Evolutionary conservation across 306 rosid species (phyloP).

Genomic region (Vigna hirtella): DNA sequence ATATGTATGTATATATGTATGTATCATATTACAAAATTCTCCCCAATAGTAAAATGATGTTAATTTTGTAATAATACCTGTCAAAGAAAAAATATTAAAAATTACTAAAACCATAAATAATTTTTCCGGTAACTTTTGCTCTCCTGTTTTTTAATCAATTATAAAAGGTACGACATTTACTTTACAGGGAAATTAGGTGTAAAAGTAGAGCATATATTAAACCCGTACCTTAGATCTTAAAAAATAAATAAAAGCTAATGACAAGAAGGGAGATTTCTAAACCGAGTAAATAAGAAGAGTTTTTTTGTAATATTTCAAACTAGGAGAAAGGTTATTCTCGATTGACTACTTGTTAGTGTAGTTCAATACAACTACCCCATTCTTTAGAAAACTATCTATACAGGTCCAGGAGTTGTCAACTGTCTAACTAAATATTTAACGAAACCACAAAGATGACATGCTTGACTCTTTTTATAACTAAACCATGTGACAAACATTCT

Average conservation of each 20-base stretch:
- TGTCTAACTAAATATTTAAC: conserved; percentile 16
- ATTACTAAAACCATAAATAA: background rate
- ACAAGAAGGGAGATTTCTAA: background rate
- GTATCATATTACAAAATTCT: background rate
- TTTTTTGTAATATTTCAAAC: conserved; percentile 20
- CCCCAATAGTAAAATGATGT: too few species aligned
- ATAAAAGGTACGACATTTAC: background rate
- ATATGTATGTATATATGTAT: too few species aligned
- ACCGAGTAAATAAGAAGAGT: background rate
- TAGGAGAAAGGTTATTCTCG: background rate
- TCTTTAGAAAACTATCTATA: conserved; percentile 1
- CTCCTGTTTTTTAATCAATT: background rate
- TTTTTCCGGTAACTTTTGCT: background rate
- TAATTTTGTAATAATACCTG: too few species aligned
- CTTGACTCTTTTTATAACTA: conserved; percentile 37
- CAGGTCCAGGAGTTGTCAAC: background rate
- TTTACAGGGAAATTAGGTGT: conserved; percentile 24
- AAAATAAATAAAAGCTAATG: background rate
- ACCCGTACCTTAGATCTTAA: background rate
- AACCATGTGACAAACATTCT: conserved; percentile 25
- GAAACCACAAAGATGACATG: background rate
- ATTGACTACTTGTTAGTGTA: background rate
- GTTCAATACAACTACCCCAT: background rate
- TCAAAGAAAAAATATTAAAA: too few species aligned
- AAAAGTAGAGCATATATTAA: background rate